Evolutionary conservation across 768 basidiomycete species (phyloP).

Genomic region (Cystofilobasidium bisporidii): DNA sequence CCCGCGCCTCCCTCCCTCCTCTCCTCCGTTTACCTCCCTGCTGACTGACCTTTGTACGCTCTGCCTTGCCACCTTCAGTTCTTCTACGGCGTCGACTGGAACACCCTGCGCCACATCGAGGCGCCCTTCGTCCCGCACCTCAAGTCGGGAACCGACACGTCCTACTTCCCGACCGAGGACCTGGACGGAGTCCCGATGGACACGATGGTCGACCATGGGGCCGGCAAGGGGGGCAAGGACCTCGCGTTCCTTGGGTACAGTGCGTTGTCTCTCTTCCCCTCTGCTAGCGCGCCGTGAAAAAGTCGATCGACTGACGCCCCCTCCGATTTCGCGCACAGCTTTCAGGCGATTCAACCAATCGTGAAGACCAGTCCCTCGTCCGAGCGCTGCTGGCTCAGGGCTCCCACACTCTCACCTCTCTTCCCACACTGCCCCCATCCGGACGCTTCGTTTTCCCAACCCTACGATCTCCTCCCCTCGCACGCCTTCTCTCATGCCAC

Average conservation of each 20-base stretch:
- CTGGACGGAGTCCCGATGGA: slow-evolving; percentile 60
- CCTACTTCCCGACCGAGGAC: slow-evolving; percentile 96
- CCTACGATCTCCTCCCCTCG: no score
- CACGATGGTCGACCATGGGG: slow-evolving; percentile 41
- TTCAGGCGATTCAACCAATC: slow-evolving; percentile 1
- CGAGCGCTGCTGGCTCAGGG: background rate
- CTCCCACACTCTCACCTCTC: background rate
- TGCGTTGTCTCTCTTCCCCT: slow-evolving; percentile 29
- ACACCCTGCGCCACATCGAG: slow-evolving; percentile 72
- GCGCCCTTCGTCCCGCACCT: slow-evolving; percentile 94
- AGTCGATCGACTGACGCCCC: background rate
- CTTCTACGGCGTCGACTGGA: slow-evolving; percentile 80
- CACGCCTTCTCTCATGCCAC: no score
- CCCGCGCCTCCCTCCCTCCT: no score
- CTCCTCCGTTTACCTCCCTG: slow-evolving; percentile 40
- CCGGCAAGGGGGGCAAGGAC: slow-evolving; percentile 47
- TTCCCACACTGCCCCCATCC: background rate
- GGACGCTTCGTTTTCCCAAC: no score
- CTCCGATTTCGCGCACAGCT: no score
- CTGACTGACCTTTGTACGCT: background rate
- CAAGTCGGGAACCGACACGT: slow-evolving; percentile 85
- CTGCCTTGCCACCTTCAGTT: slow-evolving; percentile 29
- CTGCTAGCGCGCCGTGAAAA: background rate
- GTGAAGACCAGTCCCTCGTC: background rate
- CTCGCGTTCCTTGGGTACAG: slow-evolving; percentile 53